A percentile compares a stretch with the other conserved stretches of the same genome.
phyloP scores from a whole-genome alignment of 192 early-diverging fungal species.

The Kickxella alabastrina region DNA sequence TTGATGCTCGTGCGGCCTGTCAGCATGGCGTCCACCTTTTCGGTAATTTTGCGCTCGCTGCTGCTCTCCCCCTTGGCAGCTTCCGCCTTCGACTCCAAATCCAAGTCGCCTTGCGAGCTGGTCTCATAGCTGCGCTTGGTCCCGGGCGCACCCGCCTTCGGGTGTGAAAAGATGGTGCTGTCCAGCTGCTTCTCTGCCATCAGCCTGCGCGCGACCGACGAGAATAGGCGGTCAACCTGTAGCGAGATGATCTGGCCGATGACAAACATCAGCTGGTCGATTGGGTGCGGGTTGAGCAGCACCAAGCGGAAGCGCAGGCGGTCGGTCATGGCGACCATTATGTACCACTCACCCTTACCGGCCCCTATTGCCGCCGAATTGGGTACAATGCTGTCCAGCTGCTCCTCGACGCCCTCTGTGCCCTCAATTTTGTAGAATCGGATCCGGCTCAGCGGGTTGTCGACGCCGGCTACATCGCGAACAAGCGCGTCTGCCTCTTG shows the following conservation, averaged over 20 bases:
- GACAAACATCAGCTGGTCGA: slow-evolving; percentile 22
- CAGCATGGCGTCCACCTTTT: slow-evolving; percentile 39
- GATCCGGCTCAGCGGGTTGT: slow-evolving; percentile 27
- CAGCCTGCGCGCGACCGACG: slow-evolving; percentile 41
- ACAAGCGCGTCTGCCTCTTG: slow-evolving; percentile 40
- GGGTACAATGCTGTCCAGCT: slow-evolving; percentile 2
- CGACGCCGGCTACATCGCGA: slow-evolving; percentile 30
- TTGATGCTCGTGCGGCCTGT: slow-evolving; percentile 43
- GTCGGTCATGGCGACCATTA: slow-evolving; percentile 51
- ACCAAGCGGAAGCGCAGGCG: slow-evolving; percentile 47
- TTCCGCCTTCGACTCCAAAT: background rate
- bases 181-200: slow-evolving; percentile 18
- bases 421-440: slow-evolving; percentile 50
- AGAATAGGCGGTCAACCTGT: slow-evolving; percentile 47
- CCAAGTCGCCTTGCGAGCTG: background rate
- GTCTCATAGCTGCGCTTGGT: slow-evolving; percentile 4
- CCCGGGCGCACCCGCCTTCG: background rate
- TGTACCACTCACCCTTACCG: slow-evolving; percentile 35
- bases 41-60: slow-evolving; percentile 29
- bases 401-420: slow-evolving; percentile 41
- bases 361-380: background rate
- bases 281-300: slow-evolving; percentile 28
- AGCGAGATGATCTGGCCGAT: slow-evolving; percentile 43
- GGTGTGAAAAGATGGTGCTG: background rate
- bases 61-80: background rate